Evolutionary conservation across 2,329 filamentous ascomycete species (phyloP).

Genomic region (Pyrenophora tritici-repentis): DNA sequence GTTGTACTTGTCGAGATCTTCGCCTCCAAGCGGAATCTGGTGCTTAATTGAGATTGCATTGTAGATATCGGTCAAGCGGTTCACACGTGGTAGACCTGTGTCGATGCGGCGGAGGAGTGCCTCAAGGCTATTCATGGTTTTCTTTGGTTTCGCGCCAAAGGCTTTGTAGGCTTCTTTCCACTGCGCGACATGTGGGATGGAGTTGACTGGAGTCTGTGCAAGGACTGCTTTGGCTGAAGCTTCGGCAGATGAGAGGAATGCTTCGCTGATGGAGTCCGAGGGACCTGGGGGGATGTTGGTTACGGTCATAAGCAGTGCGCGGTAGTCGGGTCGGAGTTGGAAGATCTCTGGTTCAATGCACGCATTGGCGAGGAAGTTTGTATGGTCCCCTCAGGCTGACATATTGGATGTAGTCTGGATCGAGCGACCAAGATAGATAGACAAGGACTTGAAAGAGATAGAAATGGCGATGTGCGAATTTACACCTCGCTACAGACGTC

Average conservation of each 20-base stretch:
- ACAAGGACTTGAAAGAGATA: no score
- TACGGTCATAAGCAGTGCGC: constrained; percentile 44
- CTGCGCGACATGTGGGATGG: constrained; percentile 45
- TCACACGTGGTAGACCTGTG: constrained; percentile 44
- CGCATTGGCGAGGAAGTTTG: constrained; percentile 7
- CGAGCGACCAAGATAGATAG: no score
- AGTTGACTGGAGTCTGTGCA: constrained; percentile 26
- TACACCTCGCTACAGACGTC: no score
- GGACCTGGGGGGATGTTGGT: constrained; percentile 40
- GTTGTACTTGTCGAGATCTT: constrained; percentile 48
- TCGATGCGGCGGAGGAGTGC: constrained; percentile 43
- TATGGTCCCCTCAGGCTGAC: not conserved
- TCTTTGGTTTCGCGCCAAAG: constrained; percentile 49
- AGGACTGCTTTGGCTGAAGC: constrained; percentile 16
- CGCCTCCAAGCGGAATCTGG: constrained; percentile 48
- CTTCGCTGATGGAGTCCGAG: constrained; percentile 39
- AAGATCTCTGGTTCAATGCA: constrained; percentile 36
- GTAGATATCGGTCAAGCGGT: constrained; percentile 49
- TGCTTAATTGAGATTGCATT: constrained; percentile 49
- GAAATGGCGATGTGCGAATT: no score
- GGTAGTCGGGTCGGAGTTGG: constrained; percentile 46
- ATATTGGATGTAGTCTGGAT: not conserved
- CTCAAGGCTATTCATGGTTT: constrained; percentile 47
- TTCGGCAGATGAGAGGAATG: constrained; percentile 39
- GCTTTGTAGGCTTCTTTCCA: constrained; percentile 49